Evolutionary conservation across 805 yeast species (phyloP).

Genomic region (Metschnikowia santaceciliae): DNA sequence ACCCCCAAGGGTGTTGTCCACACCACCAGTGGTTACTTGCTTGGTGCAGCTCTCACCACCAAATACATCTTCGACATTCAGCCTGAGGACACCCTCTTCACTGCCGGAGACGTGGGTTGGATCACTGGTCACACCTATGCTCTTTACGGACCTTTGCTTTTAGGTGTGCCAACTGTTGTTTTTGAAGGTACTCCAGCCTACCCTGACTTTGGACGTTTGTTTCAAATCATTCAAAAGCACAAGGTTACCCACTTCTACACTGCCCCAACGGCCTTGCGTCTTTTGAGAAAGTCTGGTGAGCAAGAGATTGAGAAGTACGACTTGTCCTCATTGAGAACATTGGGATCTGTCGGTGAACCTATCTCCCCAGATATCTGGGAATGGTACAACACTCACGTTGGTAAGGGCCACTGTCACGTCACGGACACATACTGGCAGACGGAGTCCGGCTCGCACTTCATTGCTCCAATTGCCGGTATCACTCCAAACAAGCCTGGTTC

Average conservation of each 20-base stretch:
- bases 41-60: conserved; percentile 70
- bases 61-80: conserved; percentile 76
- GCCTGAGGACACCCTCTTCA: conserved; percentile 68
- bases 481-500: conserved; percentile 84
- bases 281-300: conserved; percentile 73
- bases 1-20: conserved; percentile 86
- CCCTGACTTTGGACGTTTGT: conserved; percentile 75
- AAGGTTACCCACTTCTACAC: conserved; percentile 76
- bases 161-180: conserved; percentile 75
- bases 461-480: conserved; percentile 70
- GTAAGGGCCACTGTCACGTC: conserved; percentile 65
- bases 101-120: conserved; percentile 93
- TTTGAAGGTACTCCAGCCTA: conserved; percentile 88
- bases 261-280: conserved; percentile 80
- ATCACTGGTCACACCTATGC: conserved; percentile 85
- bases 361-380: conserved; percentile 85
- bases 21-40: conserved; percentile 72
- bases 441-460: conserved; percentile 77
- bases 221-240: conserved; percentile 71
- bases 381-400: conserved; percentile 74
- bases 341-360: conserved; percentile 86
- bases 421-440: conserved; percentile 90
- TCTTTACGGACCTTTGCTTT: conserved; percentile 72
- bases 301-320: conserved; percentile 57
- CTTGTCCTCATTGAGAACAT: conserved; percentile 58